Evolutionary conservation across 805 yeast genomes (phyloP).

Genomic region (Kuraishia piskuri): DNA sequence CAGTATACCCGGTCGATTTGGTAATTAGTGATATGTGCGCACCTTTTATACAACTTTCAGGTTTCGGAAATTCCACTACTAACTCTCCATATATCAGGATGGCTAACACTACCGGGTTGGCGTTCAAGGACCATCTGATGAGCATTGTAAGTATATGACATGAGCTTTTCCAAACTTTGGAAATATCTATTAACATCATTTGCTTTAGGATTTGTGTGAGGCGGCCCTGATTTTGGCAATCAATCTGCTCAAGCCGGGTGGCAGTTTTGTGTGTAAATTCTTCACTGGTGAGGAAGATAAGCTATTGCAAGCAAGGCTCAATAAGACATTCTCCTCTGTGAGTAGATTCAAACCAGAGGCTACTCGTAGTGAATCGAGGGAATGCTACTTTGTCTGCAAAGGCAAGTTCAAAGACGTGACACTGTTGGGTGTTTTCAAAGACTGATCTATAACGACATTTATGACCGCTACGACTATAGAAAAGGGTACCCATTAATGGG

Average conservation of each 20-base stretch:
- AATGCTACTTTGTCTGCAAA: slow-evolving; percentile 72
- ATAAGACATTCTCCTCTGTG: slow-evolving; percentile 53
- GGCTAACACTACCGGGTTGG: slow-evolving; percentile 83
- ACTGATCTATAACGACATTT: no score
- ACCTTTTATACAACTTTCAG: slow-evolving; percentile 42
- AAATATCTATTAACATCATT: slow-evolving; percentile 1
- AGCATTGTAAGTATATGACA: slow-evolving; percentile 48
- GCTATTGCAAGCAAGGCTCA: slow-evolving; percentile 50
- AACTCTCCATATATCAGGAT: slow-evolving; percentile 82
- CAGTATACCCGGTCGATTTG: slow-evolving; percentile 44
- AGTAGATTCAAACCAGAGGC: slow-evolving; percentile 73
- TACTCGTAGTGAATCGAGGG: slow-evolving; percentile 71
- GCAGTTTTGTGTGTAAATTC: slow-evolving; percentile 74
- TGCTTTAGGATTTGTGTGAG: slow-evolving; percentile 73
- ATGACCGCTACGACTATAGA: background rate
- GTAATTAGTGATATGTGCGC: slow-evolving; percentile 81
- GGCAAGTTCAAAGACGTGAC: slow-evolving; percentile 32
- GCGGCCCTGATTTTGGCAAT: slow-evolving; percentile 78
- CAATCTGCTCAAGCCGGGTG: slow-evolving; percentile 60
- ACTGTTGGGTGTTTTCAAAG: slow-evolving; percentile 33
- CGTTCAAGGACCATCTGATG: slow-evolving; percentile 70
- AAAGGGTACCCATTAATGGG: no score
- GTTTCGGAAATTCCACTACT: slow-evolving; percentile 56
- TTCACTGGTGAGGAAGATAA: slow-evolving; percentile 77
- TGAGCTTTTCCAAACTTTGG: slow-evolving; percentile 3